Percentiles rank a stretch among this genome's conserved stretches.
phyloP scores from a whole-genome alignment of 352 stramenopile species.

The Phytophthora niederhauseri region DNA sequence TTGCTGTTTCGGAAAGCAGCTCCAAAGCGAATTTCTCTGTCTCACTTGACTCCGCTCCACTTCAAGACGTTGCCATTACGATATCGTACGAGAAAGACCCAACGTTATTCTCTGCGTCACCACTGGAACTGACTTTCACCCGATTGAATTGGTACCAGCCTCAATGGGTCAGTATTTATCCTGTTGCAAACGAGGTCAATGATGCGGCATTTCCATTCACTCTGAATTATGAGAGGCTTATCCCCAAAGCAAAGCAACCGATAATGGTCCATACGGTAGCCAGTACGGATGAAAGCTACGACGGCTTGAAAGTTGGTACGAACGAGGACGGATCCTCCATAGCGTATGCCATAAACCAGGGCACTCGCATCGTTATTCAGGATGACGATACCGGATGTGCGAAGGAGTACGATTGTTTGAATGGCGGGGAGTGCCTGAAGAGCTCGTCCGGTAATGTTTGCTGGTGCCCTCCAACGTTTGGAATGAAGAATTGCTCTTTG shows the following conservation, averaged over 20 bases:
- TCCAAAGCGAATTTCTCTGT: slow-evolving; percentile 50
- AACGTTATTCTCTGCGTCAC: slow-evolving; percentile 44
- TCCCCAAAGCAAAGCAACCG: slow-evolving; percentile 61
- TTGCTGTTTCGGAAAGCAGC: slow-evolving; percentile 55
- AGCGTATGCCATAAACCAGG: slow-evolving; percentile 46
- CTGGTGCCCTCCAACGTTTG: slow-evolving; percentile 52
- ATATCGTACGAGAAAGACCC: slow-evolving; percentile 50
- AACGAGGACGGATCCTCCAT: slow-evolving; percentile 46
- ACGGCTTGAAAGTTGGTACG: slow-evolving; percentile 46
- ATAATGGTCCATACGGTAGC: slow-evolving; percentile 46
- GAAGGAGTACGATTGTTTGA: slow-evolving; percentile 62
- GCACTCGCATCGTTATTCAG: slow-evolving; percentile 49
- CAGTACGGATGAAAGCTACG: slow-evolving; percentile 51
- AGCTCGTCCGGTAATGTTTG: slow-evolving; percentile 42
- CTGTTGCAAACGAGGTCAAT: slow-evolving; percentile 51
- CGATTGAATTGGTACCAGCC: slow-evolving; percentile 55
- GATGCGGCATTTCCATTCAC: slow-evolving; percentile 62
- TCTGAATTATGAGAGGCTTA: slow-evolving; percentile 49
- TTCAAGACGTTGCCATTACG: slow-evolving; percentile 48
- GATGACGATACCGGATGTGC: slow-evolving; percentile 76
- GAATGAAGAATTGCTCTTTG: slow-evolving; percentile 61
- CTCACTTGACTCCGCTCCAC: slow-evolving; percentile 67
- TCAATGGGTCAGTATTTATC: slow-evolving; percentile 53
- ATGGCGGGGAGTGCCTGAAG: slow-evolving; percentile 45
- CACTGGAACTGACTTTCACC: slow-evolving; percentile 55